Base-by-base conservation (phyloP, 805 yeast genomes). In the Candida pseudoglaebosa region DNA sequence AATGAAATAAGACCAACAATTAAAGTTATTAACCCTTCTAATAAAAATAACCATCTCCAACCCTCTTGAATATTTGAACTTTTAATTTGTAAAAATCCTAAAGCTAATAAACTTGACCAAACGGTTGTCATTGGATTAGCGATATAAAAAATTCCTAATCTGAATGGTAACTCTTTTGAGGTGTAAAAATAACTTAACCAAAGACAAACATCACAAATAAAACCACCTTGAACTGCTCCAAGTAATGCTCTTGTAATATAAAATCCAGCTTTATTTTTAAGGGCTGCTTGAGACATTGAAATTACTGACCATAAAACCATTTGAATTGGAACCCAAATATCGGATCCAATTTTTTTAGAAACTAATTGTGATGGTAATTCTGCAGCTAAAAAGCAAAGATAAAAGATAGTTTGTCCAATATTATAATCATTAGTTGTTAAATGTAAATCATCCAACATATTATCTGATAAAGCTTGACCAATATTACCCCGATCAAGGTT, bases 101-200 rank as follows among this genome's bases (percentile, higher is more conserved):
- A 75, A 0, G 58, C 80, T 22, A 75, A 57, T 16, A 79, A 52
- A 3, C 36, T 33, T 19, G 26, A 33, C 36, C 28, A 33, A 21
- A 33, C 36, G n/a, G 12, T 22, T 22, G 81, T 71, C 17, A 70
- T 41, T 1, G 80, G 73, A 40, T 71, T 63, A 2, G 82, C 70
- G 16, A 77, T 68, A 73, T 82, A 82, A 53, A 82, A 81, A 38
- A 65, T 64, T 0, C 82, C 71, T 18, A 80, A 59, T 38, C 87
- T 60, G 17, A 76, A 51, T 1, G 84, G 68, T 13, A 82, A 62
- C 55, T 83, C 88, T 20, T 65, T 55, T 21, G 73, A 52, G 7
- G 78, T 82, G 60, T 75, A 83, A 58, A 81, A 82, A 56, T 80
- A 82, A 2, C 82, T 73, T 56, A 82, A 61, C 78, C 82, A 82